phyloP scores from a whole-genome alignment of 495 filamentous ascomycete genomes.

The Podospora pseudocomata region DNA sequence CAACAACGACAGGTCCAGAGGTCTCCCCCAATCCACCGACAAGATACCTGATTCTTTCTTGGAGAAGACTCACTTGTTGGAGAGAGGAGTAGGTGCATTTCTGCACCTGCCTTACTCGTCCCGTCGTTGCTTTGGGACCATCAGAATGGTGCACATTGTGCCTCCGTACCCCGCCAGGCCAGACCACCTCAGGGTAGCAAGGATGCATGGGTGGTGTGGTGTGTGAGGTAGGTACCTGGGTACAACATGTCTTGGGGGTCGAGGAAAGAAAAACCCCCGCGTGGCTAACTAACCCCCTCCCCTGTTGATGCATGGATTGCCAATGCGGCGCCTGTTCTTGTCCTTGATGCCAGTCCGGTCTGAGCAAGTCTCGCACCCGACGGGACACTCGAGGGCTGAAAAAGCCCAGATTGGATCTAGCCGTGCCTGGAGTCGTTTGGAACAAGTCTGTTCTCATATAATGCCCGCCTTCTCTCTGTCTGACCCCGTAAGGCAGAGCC shows the following conservation, averaged over 20 bases:
- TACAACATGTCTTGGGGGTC: neutral
- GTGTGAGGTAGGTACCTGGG: neutral
- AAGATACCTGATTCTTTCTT: neutral
- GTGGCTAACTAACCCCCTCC: conserved; percentile 13
- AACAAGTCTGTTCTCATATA: conserved; percentile 9
- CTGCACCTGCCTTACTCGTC: neutral
- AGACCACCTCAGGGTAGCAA: no score
- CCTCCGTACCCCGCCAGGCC: no score
- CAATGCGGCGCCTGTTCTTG: neutral
- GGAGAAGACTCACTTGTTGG: neutral
- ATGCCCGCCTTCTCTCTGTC: conserved; percentile 7
- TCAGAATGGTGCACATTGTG: neutral
- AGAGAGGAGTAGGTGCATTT: no score
- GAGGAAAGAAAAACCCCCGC: conserved; percentile 11
- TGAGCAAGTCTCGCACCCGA: conserved; percentile 3
- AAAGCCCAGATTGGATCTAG: conserved; percentile 19
- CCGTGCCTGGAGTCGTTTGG: conserved; percentile 8
- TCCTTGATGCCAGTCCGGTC: conserved; percentile 10
- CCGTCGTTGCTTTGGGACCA: neutral
- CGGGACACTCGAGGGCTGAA: conserved; percentile 18
- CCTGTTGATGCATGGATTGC: conserved; percentile 4
- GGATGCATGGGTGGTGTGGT: no score
- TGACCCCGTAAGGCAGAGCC: conserved; percentile 1
- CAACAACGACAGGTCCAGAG: conserved; percentile 10
- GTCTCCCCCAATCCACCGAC: neutral